These are phyloP conservation scores for Nigrospora osmanthi DNA, from an alignment of 2,329 filamentous ascomycete genomes.

Conservation along the genomic window DNA sequence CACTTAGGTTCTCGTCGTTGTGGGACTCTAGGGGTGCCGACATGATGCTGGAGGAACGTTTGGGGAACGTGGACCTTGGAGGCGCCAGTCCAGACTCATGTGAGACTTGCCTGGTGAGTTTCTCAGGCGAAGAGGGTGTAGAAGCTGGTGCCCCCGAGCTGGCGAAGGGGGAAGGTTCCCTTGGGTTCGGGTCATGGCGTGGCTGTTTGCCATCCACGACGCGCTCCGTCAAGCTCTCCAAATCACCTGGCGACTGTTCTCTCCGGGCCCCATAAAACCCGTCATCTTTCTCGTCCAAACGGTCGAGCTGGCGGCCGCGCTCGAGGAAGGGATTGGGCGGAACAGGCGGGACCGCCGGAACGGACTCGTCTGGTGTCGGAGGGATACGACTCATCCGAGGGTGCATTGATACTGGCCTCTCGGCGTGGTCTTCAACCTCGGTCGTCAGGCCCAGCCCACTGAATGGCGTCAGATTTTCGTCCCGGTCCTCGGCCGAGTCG, in stretches of 20 bases:
- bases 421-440: conserved; percentile 45
- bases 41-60: conserved; percentile 51
- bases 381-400: conserved; percentile 62
- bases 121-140: conserved; percentile 35
- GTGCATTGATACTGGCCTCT: conserved; percentile 66
- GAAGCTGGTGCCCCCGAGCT: conserved; percentile 10
- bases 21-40: conserved; percentile 58
- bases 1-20: conserved; percentile 60
- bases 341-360: conserved; percentile 29
- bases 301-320: conserved; percentile 31
- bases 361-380: conserved; percentile 36
- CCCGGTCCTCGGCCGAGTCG: conserved; percentile 46
- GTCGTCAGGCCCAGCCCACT: conserved; percentile 41
- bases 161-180: conserved; percentile 25
- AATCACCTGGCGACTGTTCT: conserved; percentile 49
- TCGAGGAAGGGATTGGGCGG: conserved; percentile 29
- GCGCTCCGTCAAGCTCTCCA: conserved; percentile 27
- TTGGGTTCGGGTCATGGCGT: conserved; percentile 24
- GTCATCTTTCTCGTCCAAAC: conserved; percentile 26
- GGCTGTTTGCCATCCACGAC: conserved; percentile 13
- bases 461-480: conserved; percentile 24
- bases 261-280: conserved; percentile 45
- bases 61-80: conserved; percentile 39
- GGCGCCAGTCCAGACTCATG: conserved; percentile 46
- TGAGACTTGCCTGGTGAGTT: conserved; percentile 30